Base-by-base conservation (phyloP, 495 filamentous ascomycete species). In the Aspergillus coremiiformis region DNA sequence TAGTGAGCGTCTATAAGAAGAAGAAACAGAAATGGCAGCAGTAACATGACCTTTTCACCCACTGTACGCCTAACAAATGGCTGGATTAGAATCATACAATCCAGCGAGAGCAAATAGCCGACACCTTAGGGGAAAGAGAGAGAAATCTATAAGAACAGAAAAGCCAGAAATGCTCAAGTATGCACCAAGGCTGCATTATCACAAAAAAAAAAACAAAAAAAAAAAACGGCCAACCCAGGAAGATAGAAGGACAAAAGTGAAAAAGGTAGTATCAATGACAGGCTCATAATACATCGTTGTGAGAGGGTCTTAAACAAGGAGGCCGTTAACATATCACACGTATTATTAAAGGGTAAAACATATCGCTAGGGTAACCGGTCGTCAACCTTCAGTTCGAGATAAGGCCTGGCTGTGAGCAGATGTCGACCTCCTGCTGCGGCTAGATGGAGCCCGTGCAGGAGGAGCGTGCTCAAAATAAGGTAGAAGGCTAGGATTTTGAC, bases 401-500 rank as follows among this genome's bases (percentile, higher is more conserved):
- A 24, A 57, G 23, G 52, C 27, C 29, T 67, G 65, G 41, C 68
- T 71, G 14, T 66, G 61, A 43, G 66, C 61, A 30, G 73, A 76
- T 35, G 65, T 54, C 3, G 69, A 71, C 19, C 66, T 56, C 50
- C 65, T 62, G 17, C 72, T 69, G 39, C 67, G 68, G 44, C 59
- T 67, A 4, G 68, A 72, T 0, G 72, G 67, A 5, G 67, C 61
- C 21, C 71, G 68, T 6, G 64, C 54, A 5, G 71, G 62, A 10
- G 70, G 72, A 0, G 65, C 69, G 49, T 75, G 65, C 48, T 72
- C 71, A 47, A 80, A 80, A 56, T 73, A 70, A 0, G 79, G 79
- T 26, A 72, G 70, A 5, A 78, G 67, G 29, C 80, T 78, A 5
- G 73, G 72, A 32, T 78, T 72, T 62, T 86, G 84, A 54, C 80